Base-by-base conservation (phyloP, 2,329 filamentous ascomycete species). In the Fusarium anguioides region DNA sequence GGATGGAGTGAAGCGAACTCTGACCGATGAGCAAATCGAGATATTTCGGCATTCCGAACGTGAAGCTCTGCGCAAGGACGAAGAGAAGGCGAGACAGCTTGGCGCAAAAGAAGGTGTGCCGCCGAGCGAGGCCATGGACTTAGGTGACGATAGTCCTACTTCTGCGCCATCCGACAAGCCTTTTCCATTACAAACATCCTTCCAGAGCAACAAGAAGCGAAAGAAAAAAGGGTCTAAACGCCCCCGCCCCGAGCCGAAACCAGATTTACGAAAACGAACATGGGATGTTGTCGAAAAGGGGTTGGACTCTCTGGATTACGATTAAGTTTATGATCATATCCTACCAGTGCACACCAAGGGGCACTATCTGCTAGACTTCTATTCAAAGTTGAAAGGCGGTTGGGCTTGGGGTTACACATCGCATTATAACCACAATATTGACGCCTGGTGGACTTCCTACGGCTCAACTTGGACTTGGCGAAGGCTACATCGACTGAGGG, bases 31-130 rank as follows among this genome's bases (percentile, higher is more conserved):
- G 71, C 92, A 97, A 81, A 93, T 97, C 70, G 87, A 88, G 51
- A 95, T 97, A 63, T 97, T 97, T 76, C 86, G 94, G 63, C 93
- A 96, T 75, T 95, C 92, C 4, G 95, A 98, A 77, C 86, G 97
- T 21, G 89, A 96, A 74, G 80, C 87, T 14, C 81, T 97, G 36
- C 81, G 92, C 24, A 87, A 87, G 64, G 81, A 84, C 62, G 87
- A 87, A 64, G 81, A 84, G 60, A 75, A 78, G 48, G 78, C 79
- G 39, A 81, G 76, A 57, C 77, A 73, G 18, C 20, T 47, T 2
- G 23, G 35, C 18, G 17, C 37, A 14, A 65, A 59, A 37, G 40
- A 37, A 40, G 40, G 35, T 15, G 40, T 47, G 17, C 49, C 66
- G 14, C 60, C 66, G 8, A 55, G 68, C 36, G 70, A 74, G 20